Percentiles rank a stretch among this genome's conserved stretches.
phyloP scores from a whole-genome alignment of 148 eudicot genomes.

The Rhododendron ovatum region DNA sequence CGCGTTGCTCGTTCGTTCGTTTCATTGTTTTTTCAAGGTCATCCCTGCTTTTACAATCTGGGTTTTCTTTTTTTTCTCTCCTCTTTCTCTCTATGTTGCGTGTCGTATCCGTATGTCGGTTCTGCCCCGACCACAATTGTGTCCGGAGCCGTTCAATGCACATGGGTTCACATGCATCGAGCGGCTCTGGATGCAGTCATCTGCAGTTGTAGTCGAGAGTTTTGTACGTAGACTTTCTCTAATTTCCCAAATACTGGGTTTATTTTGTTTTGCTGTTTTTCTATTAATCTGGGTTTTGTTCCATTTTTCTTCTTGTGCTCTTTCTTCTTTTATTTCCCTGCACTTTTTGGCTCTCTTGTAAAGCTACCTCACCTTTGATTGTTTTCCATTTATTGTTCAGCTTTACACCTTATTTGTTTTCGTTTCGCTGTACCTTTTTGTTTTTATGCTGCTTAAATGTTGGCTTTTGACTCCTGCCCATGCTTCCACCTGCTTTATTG shows the following conservation, averaged over 20 bases:
- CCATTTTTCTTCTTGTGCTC: not conserved
- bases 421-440: not conserved
- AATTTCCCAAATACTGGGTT: too few species aligned
- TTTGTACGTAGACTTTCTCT: too few species aligned
- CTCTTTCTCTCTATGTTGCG: not conserved
- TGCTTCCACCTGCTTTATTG: not conserved
- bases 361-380: not conserved
- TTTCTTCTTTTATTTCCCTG: too few species aligned
- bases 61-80: not conserved
- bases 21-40: constrained; percentile 4
- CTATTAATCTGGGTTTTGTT: not conserved
- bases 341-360: not conserved
- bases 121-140: not conserved
- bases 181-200: too few species aligned
- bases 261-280: not conserved
- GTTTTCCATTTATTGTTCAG: constrained; percentile 1
- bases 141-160: too few species aligned
- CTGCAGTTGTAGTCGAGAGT: too few species aligned
- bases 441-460: not conserved
- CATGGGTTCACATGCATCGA: too few species aligned
- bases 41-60: constrained; percentile 1
- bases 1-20: not conserved
- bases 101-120: not conserved
- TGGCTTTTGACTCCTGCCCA: not conserved
- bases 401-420: not conserved